phyloP scores from a whole-genome alignment of 306 rosid species.

The Astragalus membranaceus region DNA sequence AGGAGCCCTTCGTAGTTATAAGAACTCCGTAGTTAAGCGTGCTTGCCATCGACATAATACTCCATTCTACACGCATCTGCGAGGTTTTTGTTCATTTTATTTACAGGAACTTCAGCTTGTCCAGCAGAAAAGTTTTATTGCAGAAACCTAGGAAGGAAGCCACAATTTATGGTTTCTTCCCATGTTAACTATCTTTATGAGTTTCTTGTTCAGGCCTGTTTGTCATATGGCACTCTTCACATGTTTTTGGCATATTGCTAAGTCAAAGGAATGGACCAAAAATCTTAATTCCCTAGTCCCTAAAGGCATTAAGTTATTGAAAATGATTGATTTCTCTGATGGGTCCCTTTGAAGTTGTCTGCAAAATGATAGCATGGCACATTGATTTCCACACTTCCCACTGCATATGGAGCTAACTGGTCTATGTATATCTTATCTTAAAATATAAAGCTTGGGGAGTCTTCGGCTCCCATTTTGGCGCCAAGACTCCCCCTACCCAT shows the following conservation, averaged over 20 bases:
- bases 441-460: too few relatives aligned
- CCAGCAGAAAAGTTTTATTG: slow-evolving; percentile 67
- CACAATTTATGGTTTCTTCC: slow-evolving; percentile 73
- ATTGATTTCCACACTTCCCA: neutral
- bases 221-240: neutral
- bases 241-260: neutral
- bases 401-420: neutral
- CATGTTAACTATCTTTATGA: slow-evolving; percentile 37
- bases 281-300: neutral
- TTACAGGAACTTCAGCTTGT: slow-evolving; percentile 91
- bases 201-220: neutral
- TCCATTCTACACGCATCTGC: too few relatives aligned
- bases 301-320: neutral
- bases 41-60: too few relatives aligned
- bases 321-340: neutral
- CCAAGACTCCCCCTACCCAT: too few relatives aligned
- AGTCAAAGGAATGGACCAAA: neutral
- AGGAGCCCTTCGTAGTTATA: too few relatives aligned
- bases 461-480: too few relatives aligned
- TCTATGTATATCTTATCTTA: too few relatives aligned
- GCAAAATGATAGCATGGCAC: neutral
- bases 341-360: neutral
- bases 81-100: slow-evolving; percentile 19
- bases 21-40: too few relatives aligned
- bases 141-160: slow-evolving; percentile 75